These are phyloP conservation scores for Scorias spongiosa DNA, from an alignment of 2,329 filamentous ascomycete genomes.

Conservation along the genomic window DNA sequence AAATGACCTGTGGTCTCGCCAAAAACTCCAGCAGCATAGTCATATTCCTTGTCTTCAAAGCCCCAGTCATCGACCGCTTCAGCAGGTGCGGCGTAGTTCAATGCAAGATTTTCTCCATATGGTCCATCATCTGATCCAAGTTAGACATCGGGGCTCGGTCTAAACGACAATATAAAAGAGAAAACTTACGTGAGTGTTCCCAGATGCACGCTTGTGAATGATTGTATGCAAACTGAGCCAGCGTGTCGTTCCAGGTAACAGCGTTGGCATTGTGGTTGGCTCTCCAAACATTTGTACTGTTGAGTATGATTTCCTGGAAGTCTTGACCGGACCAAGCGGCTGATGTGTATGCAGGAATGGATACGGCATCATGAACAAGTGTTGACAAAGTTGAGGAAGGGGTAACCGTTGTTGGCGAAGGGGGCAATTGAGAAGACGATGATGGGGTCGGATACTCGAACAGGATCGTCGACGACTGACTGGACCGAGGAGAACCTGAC, in stretches of 20 bases:
- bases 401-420: background rate
- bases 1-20: constrained; percentile 13
- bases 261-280: constrained; percentile 9
- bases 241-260: constrained; percentile 13
- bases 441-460: background rate
- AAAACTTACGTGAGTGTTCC: constrained; percentile 11
- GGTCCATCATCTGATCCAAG: constrained; percentile 10
- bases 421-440: background rate
- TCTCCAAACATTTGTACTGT: constrained; percentile 20
- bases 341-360: constrained; percentile 1
- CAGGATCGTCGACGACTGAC: background rate
- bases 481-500: too few species aligned
- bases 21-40: constrained; percentile 6
- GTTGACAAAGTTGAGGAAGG: background rate
- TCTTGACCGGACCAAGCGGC: constrained; percentile 6
- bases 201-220: constrained; percentile 16
- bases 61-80: constrained; percentile 18
- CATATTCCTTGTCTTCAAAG: constrained; percentile 15
- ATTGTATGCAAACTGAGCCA: constrained; percentile 15
- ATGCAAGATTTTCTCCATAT: constrained; percentile 20
- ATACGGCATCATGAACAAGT: too few species aligned
- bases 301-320: constrained; percentile 11
- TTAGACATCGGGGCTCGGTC: too few species aligned
- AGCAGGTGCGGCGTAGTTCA: constrained; percentile 9
- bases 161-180: too few species aligned